Evolutionary conservation across 306 rosid species (phyloP).

Genomic region (Pyrus bretschneideri): DNA sequence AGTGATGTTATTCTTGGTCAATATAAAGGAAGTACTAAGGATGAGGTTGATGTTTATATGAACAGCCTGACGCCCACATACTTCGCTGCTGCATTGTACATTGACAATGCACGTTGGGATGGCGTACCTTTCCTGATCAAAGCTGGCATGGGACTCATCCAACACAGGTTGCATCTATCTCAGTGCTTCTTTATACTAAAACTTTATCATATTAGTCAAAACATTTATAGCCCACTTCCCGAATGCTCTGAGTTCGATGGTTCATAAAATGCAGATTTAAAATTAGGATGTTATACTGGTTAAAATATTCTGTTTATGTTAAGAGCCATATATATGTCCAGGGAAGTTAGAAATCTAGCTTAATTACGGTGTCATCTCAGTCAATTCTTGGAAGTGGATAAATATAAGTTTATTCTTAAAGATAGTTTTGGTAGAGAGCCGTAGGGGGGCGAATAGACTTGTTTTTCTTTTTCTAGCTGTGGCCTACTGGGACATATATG

Average conservation of each 20-base stretch:
- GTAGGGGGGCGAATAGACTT: no score
- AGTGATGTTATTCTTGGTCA: conserved; percentile 82
- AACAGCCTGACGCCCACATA: conserved; percentile 76
- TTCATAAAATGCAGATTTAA: no score
- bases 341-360: neutral
- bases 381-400: no score
- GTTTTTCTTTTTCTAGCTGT: no score
- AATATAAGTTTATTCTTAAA: no score
- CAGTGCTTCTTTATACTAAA: neutral
- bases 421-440: no score
- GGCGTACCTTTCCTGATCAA: conserved; percentile 92
- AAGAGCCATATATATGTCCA: neutral
- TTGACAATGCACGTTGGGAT: conserved; percentile 95
- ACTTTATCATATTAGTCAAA: neutral
- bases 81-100: conserved; percentile 72
- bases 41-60: conserved; percentile 37
- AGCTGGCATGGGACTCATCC: conserved; percentile 82
- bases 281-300: no score
- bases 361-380: no score
- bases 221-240: neutral
- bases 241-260: neutral
- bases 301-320: neutral
- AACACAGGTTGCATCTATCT: conserved; percentile 59
- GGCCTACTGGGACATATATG: no score
- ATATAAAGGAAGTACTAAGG: conserved; percentile 55